phyloP scores from a whole-genome alignment of 371 early-diverging fungal species.

The Thermomucor indicae-seudaticae region DNA sequence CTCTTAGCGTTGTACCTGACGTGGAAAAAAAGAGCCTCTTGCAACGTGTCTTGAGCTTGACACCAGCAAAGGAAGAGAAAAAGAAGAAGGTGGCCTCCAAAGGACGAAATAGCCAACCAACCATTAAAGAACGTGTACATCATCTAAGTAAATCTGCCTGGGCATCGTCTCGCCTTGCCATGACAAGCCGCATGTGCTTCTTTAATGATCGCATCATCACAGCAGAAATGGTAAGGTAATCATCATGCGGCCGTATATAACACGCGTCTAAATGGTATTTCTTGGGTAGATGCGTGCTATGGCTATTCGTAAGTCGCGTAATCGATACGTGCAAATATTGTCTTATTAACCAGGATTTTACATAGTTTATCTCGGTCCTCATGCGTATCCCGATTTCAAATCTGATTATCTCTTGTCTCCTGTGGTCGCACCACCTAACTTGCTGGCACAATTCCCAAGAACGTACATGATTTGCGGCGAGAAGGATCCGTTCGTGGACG shows the following conservation, averaged over 20 bases:
- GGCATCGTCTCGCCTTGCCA: constrained; percentile 55
- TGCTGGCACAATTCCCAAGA: constrained; percentile 88
- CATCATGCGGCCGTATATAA: not conserved
- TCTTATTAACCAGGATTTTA: too few relatives aligned
- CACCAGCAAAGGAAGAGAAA: not conserved
- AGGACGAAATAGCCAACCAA: not conserved
- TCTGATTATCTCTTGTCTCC: constrained; percentile 86
- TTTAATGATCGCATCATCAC: constrained; percentile 80
- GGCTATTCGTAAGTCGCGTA: constrained; percentile 64
- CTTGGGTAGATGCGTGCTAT: constrained; percentile 75
- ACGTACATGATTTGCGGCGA: constrained; percentile 92
- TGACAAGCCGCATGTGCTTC: constrained; percentile 86
- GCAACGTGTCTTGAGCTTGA: constrained; percentile 23
- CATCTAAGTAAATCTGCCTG: constrained; percentile 24
- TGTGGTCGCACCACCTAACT: constrained; percentile 80
- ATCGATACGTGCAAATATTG: not conserved
- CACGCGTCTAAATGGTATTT: constrained; percentile 1
- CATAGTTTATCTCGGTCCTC: constrained; percentile 87
- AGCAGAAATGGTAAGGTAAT: constrained; percentile 65
- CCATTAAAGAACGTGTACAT: constrained; percentile 15
- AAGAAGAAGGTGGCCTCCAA: not conserved
- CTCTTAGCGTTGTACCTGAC: constrained; percentile 52
- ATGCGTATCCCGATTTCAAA: constrained; percentile 72
- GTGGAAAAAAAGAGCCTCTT: constrained; percentile 32
- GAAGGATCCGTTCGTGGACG: constrained; percentile 95